phyloP scores from a whole-genome alignment of 352 stramenopile species.

The Phytophthora pinifolia region DNA sequence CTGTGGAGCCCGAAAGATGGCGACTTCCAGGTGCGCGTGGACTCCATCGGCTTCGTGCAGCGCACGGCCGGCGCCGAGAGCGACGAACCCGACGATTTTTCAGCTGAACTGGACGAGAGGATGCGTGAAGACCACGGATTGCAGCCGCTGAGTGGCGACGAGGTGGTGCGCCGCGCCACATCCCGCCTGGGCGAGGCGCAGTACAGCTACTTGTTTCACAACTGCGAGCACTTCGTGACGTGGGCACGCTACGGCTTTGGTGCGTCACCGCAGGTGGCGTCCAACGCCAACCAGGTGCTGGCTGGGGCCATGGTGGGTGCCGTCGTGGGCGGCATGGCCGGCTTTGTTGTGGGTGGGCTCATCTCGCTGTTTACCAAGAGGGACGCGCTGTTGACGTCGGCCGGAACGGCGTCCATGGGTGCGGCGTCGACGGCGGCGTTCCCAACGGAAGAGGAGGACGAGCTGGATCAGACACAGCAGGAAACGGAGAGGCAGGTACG shows the following conservation, averaged over 20 bases:
- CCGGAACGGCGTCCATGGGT: conserved; percentile 6
- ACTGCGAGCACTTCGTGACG: conserved; percentile 82
- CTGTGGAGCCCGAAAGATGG: conserved; percentile 49
- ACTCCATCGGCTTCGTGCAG: conserved; percentile 51
- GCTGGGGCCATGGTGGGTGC: conserved; percentile 60
- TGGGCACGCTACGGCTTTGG: conserved; percentile 63
- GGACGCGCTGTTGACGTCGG: conserved; percentile 53
- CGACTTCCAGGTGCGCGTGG: conserved; percentile 63
- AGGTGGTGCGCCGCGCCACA: conserved; percentile 48
- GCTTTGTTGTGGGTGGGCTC: conserved; percentile 55
- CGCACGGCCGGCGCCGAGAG: background rate
- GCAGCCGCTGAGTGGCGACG: conserved; percentile 39
- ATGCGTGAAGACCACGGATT: conserved; percentile 50
- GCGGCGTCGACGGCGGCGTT: conserved; percentile 1
- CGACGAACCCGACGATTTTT: conserved; percentile 41
- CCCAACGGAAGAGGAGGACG: conserved; percentile 4
- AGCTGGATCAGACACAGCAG: background rate
- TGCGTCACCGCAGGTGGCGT: conserved; percentile 55
- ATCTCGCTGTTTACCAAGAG: conserved; percentile 66
- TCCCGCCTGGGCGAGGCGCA: conserved; percentile 48
- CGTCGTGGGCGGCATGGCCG: conserved; percentile 55
- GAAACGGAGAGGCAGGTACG: conserved; percentile 26
- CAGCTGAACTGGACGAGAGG: conserved; percentile 44
- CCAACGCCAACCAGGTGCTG: conserved; percentile 62
- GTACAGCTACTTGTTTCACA: conserved; percentile 58